phyloP scores from a whole-genome alignment of 108 stramenopile species.

The Nitzschia palea region DNA sequence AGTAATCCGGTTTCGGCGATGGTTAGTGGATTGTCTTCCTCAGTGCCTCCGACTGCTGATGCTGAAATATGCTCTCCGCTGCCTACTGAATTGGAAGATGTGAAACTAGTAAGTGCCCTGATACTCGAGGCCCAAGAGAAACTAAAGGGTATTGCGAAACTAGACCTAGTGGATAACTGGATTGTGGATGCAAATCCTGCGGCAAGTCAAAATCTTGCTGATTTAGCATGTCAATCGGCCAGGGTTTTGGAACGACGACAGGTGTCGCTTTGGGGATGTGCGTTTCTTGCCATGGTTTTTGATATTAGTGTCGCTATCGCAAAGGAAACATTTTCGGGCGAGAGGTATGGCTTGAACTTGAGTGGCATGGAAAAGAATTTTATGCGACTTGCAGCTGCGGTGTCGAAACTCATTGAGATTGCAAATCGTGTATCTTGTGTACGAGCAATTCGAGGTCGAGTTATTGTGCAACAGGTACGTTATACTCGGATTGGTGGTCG shows the following conservation, averaged over 20 bases:
- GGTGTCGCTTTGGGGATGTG: conserved; percentile 58
- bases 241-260: conserved; percentile 49
- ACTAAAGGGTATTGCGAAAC: conserved; percentile 62
- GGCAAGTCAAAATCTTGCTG: conserved; percentile 4
- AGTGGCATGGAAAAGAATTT: conserved; percentile 32
- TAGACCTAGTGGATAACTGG: conserved; percentile 67
- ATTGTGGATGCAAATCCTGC: conserved; percentile 21
- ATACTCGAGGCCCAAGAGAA: conserved; percentile 49
- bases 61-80: conserved; percentile 75
- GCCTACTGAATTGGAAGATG: conserved; percentile 25
- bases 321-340: not conserved
- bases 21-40: not conserved
- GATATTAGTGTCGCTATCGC: not conserved
- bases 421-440: conserved; percentile 30
- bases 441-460: conserved; percentile 39
- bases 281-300: conserved; percentile 36
- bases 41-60: conserved; percentile 43
- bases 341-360: not conserved
- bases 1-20: not conserved
- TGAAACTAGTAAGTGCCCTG: conserved; percentile 40
- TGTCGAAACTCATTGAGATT: conserved; percentile 39
- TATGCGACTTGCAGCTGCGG: not conserved
- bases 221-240: conserved; percentile 29
- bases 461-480: conserved; percentile 45
- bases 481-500: too few relatives aligned